phyloP scores from a whole-genome alignment of 2,329 filamentous ascomycete genomes.

The Diaporthe ilicicola region DNA sequence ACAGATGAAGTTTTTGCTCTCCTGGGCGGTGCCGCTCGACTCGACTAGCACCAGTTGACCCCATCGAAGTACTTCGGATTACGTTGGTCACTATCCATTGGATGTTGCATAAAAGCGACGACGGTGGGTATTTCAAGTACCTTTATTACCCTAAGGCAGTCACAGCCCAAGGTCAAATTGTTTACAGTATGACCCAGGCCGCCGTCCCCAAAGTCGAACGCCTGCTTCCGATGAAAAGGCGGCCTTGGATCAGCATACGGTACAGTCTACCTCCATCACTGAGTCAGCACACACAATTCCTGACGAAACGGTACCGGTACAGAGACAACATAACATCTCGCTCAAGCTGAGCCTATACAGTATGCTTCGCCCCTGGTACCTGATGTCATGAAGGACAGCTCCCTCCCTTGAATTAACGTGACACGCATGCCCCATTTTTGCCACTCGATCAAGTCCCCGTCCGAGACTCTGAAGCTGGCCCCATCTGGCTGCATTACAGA shows the following conservation, averaged over 20 bases:
- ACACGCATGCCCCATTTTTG: neutral
- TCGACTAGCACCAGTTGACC: slow-evolving; percentile 63
- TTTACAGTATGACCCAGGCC: slow-evolving; percentile 25
- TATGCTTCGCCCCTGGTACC: neutral
- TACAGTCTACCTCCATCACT: too few relatives aligned
- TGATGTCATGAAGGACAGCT: neutral
- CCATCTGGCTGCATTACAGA: neutral
- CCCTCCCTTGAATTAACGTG: neutral
- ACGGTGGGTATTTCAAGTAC: too few relatives aligned
- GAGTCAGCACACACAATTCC: too few relatives aligned
- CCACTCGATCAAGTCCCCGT: neutral
- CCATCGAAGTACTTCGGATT: slow-evolving; percentile 60
- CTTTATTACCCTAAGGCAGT: slow-evolving; percentile 23
- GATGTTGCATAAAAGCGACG: too few relatives aligned
- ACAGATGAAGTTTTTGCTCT: slow-evolving; percentile 59
- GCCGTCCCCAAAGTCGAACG: slow-evolving; percentile 23
- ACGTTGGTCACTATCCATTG: neutral
- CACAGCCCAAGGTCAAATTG: slow-evolving; percentile 21
- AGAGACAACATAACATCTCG: neutral
- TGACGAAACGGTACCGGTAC: too few relatives aligned
- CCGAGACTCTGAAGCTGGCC: neutral
- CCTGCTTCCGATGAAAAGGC: slow-evolving; percentile 22
- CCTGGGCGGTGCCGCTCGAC: slow-evolving; percentile 54
- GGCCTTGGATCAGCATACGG: slow-evolving; percentile 15
- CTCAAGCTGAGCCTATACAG: neutral